phyloP scores from a whole-genome alignment of 768 basidiomycete species.

The Favolaschia claudopus region DNA sequence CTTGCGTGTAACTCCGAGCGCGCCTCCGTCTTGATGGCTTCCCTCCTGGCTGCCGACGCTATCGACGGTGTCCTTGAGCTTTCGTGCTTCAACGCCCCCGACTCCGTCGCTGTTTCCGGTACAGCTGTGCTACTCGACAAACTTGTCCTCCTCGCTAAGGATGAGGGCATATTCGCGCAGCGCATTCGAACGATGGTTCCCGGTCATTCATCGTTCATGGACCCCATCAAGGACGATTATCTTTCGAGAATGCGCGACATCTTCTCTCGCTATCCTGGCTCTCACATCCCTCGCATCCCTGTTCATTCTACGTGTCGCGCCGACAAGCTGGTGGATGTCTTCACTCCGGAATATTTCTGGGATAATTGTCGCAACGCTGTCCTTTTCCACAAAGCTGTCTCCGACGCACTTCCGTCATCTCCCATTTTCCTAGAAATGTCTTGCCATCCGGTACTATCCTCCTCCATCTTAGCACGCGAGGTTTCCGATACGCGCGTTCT shows the following conservation, averaged over 20 bases:
- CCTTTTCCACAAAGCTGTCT: not conserved
- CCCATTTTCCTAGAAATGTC: not conserved
- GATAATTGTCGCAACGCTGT: constrained; percentile 2
- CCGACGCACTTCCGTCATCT: not conserved
- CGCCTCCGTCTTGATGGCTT: not conserved
- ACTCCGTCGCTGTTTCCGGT: constrained; percentile 38
- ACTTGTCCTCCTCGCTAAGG: constrained; percentile 28
- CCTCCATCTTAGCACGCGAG: not conserved
- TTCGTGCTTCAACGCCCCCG: constrained; percentile 39
- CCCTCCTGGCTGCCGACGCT: constrained; percentile 3
- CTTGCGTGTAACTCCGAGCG: constrained; percentile 28
- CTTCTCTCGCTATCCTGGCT: not conserved
- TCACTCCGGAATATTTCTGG: constrained; percentile 1
- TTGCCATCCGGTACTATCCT: not conserved
- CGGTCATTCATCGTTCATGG: constrained; percentile 38
- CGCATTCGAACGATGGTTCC: constrained; percentile 34
- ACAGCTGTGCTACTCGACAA: constrained; percentile 17
- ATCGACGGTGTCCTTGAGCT: constrained; percentile 29
- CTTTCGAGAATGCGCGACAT: not conserved
- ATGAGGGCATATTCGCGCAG: constrained; percentile 33
- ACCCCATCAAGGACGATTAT: constrained; percentile 25
- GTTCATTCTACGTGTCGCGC: not conserved
- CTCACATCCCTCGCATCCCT: not conserved
- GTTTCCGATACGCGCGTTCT: not conserved
- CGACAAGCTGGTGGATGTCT: not conserved